Percentiles rank a stretch among this genome's conserved stretches.
These are phyloP conservation scores for Lupinus albus DNA, from an alignment of 306 rosid species.

Conservation along the genomic window DNA sequence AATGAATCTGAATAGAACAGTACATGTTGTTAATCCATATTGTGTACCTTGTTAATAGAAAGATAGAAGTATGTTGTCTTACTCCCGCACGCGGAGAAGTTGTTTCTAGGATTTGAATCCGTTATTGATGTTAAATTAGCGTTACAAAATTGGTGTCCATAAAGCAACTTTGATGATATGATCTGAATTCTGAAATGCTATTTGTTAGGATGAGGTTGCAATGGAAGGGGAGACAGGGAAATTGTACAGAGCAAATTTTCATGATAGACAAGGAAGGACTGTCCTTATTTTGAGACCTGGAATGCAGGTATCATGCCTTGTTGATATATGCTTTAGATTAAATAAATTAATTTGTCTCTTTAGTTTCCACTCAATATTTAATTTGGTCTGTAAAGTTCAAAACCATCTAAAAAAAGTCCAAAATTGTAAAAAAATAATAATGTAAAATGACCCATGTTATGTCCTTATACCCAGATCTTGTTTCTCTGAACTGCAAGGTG, in stretches of 20 bases:
- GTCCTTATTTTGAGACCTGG: conserved; percentile 59
- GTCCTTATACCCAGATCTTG: background rate
- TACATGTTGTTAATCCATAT: background rate
- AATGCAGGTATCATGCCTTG: conserved; percentile 49
- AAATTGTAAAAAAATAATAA: too few species aligned
- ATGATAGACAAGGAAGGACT: conserved; percentile 64
- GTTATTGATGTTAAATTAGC: background rate
- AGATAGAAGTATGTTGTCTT: too few species aligned
- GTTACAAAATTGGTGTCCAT: background rate
- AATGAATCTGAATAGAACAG: background rate
- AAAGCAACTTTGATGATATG: background rate
- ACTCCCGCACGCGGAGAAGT: too few species aligned
- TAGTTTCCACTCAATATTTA: background rate
- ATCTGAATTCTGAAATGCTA: conserved; percentile 41
- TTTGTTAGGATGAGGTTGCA: conserved; percentile 51
- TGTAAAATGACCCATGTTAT: background rate
- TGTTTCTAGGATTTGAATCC: too few species aligned
- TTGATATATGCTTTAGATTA: background rate
- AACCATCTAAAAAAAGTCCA: background rate
- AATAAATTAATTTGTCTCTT: background rate
- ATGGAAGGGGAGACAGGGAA: conserved; percentile 68
- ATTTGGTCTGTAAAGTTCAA: background rate
- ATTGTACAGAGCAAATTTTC: conserved; percentile 74
- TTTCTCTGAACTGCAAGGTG: too few species aligned
- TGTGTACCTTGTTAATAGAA: background rate